Percentiles rank a stretch among this genome's conserved stretches.
Evolutionary conservation across 2,329 filamentous ascomycete species (phyloP).

Genomic region (Fusarium globosum): DNA sequence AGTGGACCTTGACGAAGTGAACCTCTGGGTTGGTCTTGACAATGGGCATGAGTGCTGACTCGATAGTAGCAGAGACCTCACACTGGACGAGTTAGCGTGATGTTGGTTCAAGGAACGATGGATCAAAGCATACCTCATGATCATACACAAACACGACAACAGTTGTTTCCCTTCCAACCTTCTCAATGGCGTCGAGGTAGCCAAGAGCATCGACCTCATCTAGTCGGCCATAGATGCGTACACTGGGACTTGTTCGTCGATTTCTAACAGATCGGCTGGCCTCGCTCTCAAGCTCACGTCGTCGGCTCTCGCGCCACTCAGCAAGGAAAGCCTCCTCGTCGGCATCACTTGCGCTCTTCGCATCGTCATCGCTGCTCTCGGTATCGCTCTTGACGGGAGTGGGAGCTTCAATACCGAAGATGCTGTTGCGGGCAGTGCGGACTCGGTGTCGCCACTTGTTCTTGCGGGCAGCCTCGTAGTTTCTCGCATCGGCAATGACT

Average conservation of each 20-base stretch:
- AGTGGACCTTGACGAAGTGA: constrained; percentile 91
- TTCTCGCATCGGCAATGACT: constrained; percentile 85
- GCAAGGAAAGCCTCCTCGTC: constrained; percentile 85
- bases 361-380: constrained; percentile 60
- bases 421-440: constrained; percentile 64
- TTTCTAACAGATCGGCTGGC: constrained; percentile 66
- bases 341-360: constrained; percentile 62
- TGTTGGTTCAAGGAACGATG: not conserved
- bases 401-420: constrained; percentile 60
- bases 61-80: constrained; percentile 80
- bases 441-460: constrained; percentile 65
- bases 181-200: constrained; percentile 97
- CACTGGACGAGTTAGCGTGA: constrained; percentile 66
- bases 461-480: constrained; percentile 75
- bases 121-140: constrained; percentile 72
- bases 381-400: constrained; percentile 53
- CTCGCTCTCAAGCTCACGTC: constrained; percentile 79
- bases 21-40: constrained; percentile 76
- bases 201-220: constrained; percentile 89
- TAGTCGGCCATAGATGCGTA: constrained; percentile 80
- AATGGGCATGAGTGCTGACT: constrained; percentile 79
- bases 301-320: constrained; percentile 84
- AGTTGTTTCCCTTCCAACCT: constrained; percentile 80
- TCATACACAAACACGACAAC: constrained; percentile 97
- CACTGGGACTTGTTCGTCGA: constrained; percentile 79